Evolutionary conservation across 169 alveolate species (phyloP).

Genomic region (Cryptosporidium sp.): DNA sequence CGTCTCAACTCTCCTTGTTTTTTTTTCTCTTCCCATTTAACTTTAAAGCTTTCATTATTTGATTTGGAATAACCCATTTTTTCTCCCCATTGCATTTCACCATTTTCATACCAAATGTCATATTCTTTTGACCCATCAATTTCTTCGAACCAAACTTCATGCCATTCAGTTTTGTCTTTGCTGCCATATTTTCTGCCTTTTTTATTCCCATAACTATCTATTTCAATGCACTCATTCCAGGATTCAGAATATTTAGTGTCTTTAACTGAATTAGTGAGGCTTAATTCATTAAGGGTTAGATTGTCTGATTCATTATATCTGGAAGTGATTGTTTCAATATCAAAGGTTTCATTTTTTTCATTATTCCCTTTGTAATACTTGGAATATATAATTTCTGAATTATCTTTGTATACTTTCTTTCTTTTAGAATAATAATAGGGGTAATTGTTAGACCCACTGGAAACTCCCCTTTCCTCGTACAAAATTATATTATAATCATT

Average conservation of each 20-base stretch:
- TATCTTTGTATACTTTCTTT: background rate
- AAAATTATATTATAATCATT: background rate
- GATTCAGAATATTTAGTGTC: background rate
- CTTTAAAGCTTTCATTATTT: constrained; percentile 51
- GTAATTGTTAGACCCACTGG: background rate
- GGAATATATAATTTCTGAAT: constrained; percentile 15
- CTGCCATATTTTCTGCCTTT: constrained; percentile 42
- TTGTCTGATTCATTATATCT: background rate
- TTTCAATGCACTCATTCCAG: constrained; percentile 32
- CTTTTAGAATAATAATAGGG: constrained; percentile 9
- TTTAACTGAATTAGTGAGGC: background rate
- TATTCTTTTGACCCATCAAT: constrained; percentile 61
- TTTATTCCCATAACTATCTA: constrained; percentile 47
- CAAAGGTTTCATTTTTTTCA: background rate
- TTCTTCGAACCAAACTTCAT: constrained; percentile 73
- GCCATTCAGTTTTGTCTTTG: constrained; percentile 6
- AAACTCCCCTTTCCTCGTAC: constrained; percentile 24
- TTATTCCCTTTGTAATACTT: constrained; percentile 5
- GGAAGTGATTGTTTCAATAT: background rate
- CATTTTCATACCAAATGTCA: constrained; percentile 47
- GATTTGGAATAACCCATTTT: constrained; percentile 47
- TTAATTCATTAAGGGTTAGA: background rate
- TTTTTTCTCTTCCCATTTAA: constrained; percentile 39
- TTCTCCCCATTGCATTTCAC: constrained; percentile 63
- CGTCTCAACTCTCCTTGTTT: background rate